phyloP scores from a whole-genome alignment of 768 basidiomycete genomes.

The Lactarius pseudohatsudake region DNA sequence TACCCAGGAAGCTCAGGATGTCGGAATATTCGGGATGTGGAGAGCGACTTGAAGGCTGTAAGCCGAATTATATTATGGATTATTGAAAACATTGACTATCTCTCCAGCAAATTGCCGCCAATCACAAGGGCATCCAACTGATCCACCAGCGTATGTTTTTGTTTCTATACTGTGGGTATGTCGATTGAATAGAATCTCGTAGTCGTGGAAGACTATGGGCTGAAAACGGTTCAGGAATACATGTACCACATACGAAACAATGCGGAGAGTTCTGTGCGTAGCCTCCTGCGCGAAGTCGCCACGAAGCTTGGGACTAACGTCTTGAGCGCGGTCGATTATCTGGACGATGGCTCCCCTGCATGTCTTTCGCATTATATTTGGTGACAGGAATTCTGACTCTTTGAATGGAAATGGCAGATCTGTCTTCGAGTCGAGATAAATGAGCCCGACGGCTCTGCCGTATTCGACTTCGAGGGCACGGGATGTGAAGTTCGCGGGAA shows the following conservation, averaged over 20 bases:
- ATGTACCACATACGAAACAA: constrained; percentile 90
- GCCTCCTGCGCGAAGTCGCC: constrained; percentile 73
- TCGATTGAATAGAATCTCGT: constrained; percentile 15
- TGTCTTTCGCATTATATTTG: constrained; percentile 28
- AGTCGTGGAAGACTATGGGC: constrained; percentile 86
- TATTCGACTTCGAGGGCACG: constrained; percentile 83
- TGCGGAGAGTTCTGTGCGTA: constrained; percentile 84
- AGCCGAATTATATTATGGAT: constrained; percentile 32
- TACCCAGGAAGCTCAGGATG: constrained; percentile 89
- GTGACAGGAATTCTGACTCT: constrained; percentile 4
- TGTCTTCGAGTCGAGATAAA: constrained; percentile 76
- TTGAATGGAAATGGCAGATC: constrained; percentile 47
- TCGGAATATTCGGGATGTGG: constrained; percentile 83
- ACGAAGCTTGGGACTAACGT: constrained; percentile 63
- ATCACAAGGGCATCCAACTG: constrained; percentile 86
- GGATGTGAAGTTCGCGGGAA: constrained; percentile 84
- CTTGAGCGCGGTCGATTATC: constrained; percentile 74
- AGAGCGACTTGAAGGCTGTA: constrained; percentile 89
- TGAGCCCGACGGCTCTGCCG: constrained; percentile 67
- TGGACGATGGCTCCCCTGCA: constrained; percentile 87
- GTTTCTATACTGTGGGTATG: constrained; percentile 14
- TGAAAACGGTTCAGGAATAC: constrained; percentile 87
- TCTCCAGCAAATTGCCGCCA: constrained; percentile 85
- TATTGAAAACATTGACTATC: constrained; percentile 16
- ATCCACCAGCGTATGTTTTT: constrained; percentile 66